Evolutionary conservation across 441 rosid genomes (phyloP), one percentile per base, ranked within the genome.

Genomic region (Bruguiera hainesii): DNA sequence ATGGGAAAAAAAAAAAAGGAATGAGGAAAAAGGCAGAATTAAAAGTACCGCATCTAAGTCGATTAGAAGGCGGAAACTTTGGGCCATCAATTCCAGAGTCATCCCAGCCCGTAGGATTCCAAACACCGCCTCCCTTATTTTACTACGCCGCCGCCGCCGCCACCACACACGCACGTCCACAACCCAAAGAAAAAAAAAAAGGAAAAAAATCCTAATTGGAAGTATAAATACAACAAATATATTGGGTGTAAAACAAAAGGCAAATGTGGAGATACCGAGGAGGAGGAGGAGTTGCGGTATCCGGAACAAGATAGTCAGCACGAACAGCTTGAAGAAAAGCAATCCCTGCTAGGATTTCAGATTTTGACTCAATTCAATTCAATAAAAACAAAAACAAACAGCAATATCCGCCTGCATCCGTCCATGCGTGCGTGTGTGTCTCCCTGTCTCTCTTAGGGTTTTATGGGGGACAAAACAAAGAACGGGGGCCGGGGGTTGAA

Each of bases 271-370:
- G 23, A 51, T 53, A 25, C 21, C 57, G 25, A 52, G 26, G 28
- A 52, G 26, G 25, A n/a, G 26, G 19, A 68, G 87, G 82, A 61
- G 73, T 73, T 67, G 76, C 87, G 16, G 65, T 60, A 9, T 78
- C 80, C 0, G 84, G 79, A 19, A 84, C 78, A 68, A 93, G 52
- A 10, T 83, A 80, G 70, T 90, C 80, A 1, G 79, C 75, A 8
- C 96, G 89, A 81, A 89, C 96, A 29, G 90, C 98, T 77, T 86
- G 89, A 0, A 94, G 83, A 76, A 84, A 94, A 70, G 86, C 82
- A 75, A 89, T 63, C 69, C 90, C 97, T 81, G 61, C 23, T 4
- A 5, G 13, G 48, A 37, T 37, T 37, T 37, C 46, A 37, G 46
- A 37, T 37, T 37, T 37, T 11, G 46, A 10, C 3, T 9, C 15